A percentile compares a stretch with the other conserved stretches of the same genome.
These are phyloP conservation scores for Diaporthe caulivora DNA, from an alignment of 2,329 filamentous ascomycete genomes.

Conservation along the genomic window DNA sequence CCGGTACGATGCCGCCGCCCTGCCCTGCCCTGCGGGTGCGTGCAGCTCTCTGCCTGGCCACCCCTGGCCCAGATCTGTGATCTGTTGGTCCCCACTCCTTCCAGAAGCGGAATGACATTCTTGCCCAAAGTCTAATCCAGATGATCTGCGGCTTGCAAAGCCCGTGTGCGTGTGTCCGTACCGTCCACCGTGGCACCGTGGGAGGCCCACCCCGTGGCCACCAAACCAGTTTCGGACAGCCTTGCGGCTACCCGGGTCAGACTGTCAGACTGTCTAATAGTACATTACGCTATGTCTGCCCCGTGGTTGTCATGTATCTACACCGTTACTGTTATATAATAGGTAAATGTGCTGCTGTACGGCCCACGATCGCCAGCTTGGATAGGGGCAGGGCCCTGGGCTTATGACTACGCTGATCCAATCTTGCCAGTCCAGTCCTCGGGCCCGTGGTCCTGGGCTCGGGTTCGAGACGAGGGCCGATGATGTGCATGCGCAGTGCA, in stretches of 20 bases:
- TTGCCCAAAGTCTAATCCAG: conserved; percentile 29
- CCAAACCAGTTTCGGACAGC: conserved; percentile 12
- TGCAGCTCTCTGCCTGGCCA: neutral
- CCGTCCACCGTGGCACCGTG: neutral
- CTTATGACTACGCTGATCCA: too few relatives aligned
- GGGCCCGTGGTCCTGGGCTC: conserved; percentile 5
- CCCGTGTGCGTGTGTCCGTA: conserved; percentile 23
- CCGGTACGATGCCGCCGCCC: neutral
- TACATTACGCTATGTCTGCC: neutral
- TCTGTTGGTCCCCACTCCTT: conserved; percentile 31
- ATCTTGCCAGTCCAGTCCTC: neutral
- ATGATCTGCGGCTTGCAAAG: conserved; percentile 27
- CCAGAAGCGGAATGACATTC: conserved; percentile 32
- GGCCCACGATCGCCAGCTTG: neutral
- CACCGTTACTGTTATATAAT: too few relatives aligned
- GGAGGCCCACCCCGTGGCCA: conserved; percentile 13
- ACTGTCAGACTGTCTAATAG: too few relatives aligned
- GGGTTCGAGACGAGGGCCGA: conserved; percentile 9
- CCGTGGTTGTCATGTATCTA: neutral
- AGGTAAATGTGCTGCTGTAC: neutral
- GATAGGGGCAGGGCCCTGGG: neutral
- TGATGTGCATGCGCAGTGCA: conserved; percentile 12
- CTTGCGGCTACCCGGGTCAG: conserved; percentile 12
- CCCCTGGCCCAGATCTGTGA: conserved; percentile 30
- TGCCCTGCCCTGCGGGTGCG: conserved; percentile 22